These are phyloP conservation scores for Globisporangium spinosum DNA, from an alignment of 352 stramenopile species.

Conservation along the genomic window DNA sequence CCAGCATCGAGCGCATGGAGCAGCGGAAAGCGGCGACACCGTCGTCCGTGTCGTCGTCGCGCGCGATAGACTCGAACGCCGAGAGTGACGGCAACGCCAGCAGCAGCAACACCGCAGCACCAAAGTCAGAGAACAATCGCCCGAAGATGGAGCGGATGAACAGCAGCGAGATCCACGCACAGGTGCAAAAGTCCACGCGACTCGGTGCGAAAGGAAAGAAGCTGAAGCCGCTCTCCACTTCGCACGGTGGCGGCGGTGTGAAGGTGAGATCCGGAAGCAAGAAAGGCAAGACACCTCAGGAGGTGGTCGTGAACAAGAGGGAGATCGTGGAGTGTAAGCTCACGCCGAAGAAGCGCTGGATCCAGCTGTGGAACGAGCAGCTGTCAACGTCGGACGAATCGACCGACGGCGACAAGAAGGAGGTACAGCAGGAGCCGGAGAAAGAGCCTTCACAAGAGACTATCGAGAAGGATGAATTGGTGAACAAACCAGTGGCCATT, in stretches of 20 bases:
- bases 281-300: conserved; percentile 10
- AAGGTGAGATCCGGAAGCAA: conserved; percentile 20
- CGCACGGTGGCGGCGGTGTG: not conserved
- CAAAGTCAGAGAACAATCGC: not conserved
- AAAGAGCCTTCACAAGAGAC: conserved; percentile 12
- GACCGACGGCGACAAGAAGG: not conserved
- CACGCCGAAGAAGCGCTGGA: conserved; percentile 79
- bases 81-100: conserved; percentile 18
- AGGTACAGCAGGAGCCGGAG: conserved; percentile 8
- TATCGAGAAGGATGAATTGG: not conserved
- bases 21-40: conserved; percentile 36
- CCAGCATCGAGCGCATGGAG: conserved; percentile 76
- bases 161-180: conserved; percentile 24
- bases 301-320: conserved; percentile 9
- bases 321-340: conserved; percentile 30
- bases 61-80: conserved; percentile 12
- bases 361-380: conserved; percentile 65
- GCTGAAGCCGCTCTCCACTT: conserved; percentile 33
- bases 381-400: conserved; percentile 21
- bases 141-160: conserved; percentile 15
- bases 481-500: not conserved
- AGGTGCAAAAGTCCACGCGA: conserved; percentile 22
- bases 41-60: conserved; percentile 21
- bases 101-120: conserved; percentile 16
- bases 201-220: conserved; percentile 33